phyloP scores from a whole-genome alignment of 2,329 filamentous ascomycete species.

The Helotiales sp. region DNA sequence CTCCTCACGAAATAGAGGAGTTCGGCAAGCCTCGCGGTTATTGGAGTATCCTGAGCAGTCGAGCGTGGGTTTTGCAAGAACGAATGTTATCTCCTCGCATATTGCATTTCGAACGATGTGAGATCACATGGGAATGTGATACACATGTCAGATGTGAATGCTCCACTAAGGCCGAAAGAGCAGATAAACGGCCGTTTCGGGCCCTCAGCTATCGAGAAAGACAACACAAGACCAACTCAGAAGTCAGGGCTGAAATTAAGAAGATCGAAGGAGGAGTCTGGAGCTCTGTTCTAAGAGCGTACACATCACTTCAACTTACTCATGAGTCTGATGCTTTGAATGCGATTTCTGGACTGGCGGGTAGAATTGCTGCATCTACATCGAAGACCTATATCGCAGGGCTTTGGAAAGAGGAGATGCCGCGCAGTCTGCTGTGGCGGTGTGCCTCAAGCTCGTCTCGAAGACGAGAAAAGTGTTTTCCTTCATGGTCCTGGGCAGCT shows the following conservation, averaged over 20 bases:
- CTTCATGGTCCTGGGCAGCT: conserved; percentile 11
- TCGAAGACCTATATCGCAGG: not conserved
- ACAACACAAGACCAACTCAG: not conserved
- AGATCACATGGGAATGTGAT: not conserved
- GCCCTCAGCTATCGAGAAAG: not conserved
- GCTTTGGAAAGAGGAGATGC: not conserved
- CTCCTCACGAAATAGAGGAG: not conserved
- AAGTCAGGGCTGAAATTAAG: no score
- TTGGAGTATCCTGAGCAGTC: not conserved
- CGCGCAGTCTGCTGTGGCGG: not conserved
- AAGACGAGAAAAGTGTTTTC: not conserved
- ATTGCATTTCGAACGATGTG: not conserved
- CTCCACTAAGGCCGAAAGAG: not conserved
- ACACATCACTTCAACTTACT: conserved; percentile 1
- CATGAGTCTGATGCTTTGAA: not conserved
- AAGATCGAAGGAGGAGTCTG: not conserved
- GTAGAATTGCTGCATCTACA: not conserved
- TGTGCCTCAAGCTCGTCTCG: not conserved
- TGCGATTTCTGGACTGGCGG: conserved; percentile 11
- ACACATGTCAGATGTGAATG: not conserved
- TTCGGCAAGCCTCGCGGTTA: not conserved
- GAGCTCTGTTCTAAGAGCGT: not conserved
- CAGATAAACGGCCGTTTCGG: not conserved
- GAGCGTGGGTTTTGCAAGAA: conserved; percentile 2
- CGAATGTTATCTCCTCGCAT: not conserved